Percentiles rank a stretch among this genome's conserved stretches.
Conservation (phyloP, 371 early-diverging fungal genomes). For the Mortierella sp. region DNA sequence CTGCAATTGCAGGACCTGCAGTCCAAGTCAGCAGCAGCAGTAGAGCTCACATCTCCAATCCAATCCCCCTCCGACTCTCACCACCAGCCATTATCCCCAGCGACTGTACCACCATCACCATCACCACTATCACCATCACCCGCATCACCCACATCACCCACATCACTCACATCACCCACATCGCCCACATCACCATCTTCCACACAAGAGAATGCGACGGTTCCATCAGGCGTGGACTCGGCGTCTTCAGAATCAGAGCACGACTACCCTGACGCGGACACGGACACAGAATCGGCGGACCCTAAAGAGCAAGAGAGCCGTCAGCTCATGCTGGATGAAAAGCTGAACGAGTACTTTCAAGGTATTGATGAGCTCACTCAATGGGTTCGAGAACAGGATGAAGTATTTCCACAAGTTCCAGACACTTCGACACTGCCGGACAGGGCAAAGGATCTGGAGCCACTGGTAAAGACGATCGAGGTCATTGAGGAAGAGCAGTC, state of each 20-base stretch:
- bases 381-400: conserved; percentile 39
- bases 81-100: too few relatives aligned
- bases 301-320: conserved; percentile 23
- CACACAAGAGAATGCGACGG: too few relatives aligned
- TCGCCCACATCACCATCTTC: too few relatives aligned
- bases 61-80: too few relatives aligned
- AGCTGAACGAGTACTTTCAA: conserved; percentile 41
- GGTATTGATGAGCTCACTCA: conserved; percentile 43
- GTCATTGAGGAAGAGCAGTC: conserved; percentile 38
- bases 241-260: conserved; percentile 33
- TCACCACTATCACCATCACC: too few relatives aligned
- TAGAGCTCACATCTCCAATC: too few relatives aligned
- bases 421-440: conserved; percentile 40
- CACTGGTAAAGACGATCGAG: conserved; percentile 33
- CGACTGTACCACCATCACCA: too few relatives aligned
- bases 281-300: conserved; percentile 8
- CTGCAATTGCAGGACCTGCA: too few relatives aligned
- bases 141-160: too few relatives aligned
- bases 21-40: too few relatives aligned
- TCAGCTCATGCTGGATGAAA: conserved; percentile 30
- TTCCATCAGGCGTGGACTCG: conserved; percentile 2
- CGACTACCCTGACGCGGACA: conserved; percentile 26
- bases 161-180: too few relatives aligned
- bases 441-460: conserved; percentile 43
- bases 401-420: conserved; percentile 18